Evolutionary conservation across 441 rosid genomes (phyloP), one percentile per base, ranked within the genome.

Genomic region (Populus tomentosa): DNA sequence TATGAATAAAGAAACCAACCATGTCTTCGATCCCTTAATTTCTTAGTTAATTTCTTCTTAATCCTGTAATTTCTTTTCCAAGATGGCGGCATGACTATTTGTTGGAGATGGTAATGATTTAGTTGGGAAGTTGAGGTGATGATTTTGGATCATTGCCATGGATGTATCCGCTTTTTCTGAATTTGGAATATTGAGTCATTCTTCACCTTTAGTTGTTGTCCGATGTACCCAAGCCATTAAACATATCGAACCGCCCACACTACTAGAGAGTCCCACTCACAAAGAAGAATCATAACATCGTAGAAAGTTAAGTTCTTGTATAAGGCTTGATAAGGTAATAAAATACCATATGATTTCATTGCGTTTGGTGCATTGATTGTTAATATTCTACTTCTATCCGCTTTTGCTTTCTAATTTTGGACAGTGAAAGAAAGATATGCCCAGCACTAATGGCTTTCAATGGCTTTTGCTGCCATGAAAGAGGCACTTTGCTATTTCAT

Each of bases 381-480:
- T 46, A 46, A 14, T 13, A 46, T 46, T 46, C 20, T 14, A 46
- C 18, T 46, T 46, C 20, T 14, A 13, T 4, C 20, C 20, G 2
- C 56, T 46, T 14, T 46, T 14, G 56, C 56, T 46, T 46, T 46
- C 56, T 46, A 14, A 46, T 14, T 46, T 46, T 46, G 56, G 56
- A 46, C 5, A 46, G 56, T 4, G 20, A 4, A 46, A 1, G 56
- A 46, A 46, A 14, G 5, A 46, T 46, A 46, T 46, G 20, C 56
- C 56, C 46, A 3, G 46, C 14, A 40, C 10, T 3, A 38, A 10
- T 40, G 46, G 11, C 11, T 46, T 46, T 4, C 56, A 46, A 11
- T 46, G 77, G 77, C 77, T 67, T 75, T 75, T 75, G 77, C 64
- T 75, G n/a, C 50, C 71, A 13, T 8, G 33, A 46, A 42, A 75